Evolutionary conservation across 257 asterid species (phyloP).

Genomic region (Solanum chiquidenum): DNA sequence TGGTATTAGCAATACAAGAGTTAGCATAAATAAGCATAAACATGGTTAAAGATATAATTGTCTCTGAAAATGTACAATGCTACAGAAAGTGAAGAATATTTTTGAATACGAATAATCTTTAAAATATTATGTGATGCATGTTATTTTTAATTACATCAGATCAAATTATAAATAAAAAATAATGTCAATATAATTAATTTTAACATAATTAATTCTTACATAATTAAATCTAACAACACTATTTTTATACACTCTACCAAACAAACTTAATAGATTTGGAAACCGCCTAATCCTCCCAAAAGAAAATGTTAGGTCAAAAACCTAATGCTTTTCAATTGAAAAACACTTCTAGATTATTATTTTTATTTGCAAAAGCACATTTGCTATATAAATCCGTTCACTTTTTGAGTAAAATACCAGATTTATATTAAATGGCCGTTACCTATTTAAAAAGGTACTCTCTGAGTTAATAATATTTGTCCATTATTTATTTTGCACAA

Average conservation of each 20-base stretch:
- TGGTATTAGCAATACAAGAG: background rate
- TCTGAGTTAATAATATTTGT: no score
- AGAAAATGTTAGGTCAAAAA: background rate
- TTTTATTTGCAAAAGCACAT: background rate
- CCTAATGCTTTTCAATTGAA: background rate
- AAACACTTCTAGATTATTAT: background rate
- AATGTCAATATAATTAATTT: no score
- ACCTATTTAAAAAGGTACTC: background rate
- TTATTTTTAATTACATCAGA: no score
- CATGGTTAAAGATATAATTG: background rate
- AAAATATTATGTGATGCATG: no score
- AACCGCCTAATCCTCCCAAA: background rate
- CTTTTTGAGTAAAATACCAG: background rate
- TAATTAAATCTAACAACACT: background rate
- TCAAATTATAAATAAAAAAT: background rate
- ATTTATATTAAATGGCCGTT: background rate
- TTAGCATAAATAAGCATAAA: no score
- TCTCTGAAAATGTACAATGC: no score
- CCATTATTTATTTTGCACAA: rapidly evolving
- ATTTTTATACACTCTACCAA: background rate
- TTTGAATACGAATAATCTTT: no score
- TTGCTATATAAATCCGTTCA: background rate
- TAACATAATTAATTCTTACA: background rate
- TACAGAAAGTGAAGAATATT: background rate
- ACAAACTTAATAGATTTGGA: background rate